Evolutionary conservation across 257 asterid genomes (phyloP), one percentile per base, ranked within the genome.

Genomic region (Primulina tabacum): DNA sequence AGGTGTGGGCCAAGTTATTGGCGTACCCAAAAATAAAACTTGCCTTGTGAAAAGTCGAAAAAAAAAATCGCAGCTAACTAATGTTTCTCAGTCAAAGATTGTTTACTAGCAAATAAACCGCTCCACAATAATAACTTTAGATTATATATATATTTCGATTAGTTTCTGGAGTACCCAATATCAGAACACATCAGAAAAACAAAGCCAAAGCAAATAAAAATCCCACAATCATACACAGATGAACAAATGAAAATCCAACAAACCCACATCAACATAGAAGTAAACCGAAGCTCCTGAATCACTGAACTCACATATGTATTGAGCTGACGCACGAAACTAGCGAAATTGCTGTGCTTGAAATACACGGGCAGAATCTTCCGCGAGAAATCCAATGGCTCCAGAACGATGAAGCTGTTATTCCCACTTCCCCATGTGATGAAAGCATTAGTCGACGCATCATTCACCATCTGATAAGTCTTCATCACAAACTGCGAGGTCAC

Each of bases 261-360:
- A 50, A 32, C 11, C 63, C 24, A 7, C 17, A 8, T 3, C 32
- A 29, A 53, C 65, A 38, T 35, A 17, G 52, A 14, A 71, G 1
- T 24, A 40, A 1, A 40, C 10, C 2, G 65, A 60, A 28, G 9
- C 8, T 58, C 8, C 0, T 18, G 3, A 37, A 66, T 8, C 10
- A 84, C 26, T 32, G 35, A 4, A 32, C 97, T 85, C 62, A 92
- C 98, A 65, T 92, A 89, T 60, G 98, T 89, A 65, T 92, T 92
- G 78, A 92, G 94, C 82, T 92, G 98, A 30, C 98, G 96, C 63
- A 92, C 89, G 56, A 92, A 92, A 82, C 98, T 92, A 33, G 96
- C 88, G 89, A 92, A 92, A 81, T 92, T 92, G 70, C 84, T 87
- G 79, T 92, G 98, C 83, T 92, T 92, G 73, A 92, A 92, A 63